Conservation (phyloP, 2,329 filamentous ascomycete genomes). For the Phialophora verrucosa region DNA sequence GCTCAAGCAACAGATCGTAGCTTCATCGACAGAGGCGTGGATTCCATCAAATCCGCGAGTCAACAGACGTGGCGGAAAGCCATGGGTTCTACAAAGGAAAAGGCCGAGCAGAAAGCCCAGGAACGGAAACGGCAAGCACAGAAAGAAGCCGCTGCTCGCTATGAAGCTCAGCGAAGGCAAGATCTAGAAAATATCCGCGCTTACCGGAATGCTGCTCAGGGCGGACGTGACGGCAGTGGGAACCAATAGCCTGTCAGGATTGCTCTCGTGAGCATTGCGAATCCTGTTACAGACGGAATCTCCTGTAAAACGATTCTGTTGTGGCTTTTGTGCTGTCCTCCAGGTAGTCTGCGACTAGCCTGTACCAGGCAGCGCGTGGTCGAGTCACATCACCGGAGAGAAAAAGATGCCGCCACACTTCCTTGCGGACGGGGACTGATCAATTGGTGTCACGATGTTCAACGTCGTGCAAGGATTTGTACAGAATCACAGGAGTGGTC, state of each 20-base stretch:
- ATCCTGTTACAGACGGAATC: background rate
- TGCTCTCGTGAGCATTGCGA: background rate
- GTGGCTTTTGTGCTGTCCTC: background rate
- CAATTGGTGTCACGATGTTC: background rate
- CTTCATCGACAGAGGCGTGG: constrained; percentile 47
- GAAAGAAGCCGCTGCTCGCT: constrained; percentile 19
- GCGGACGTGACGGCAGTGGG: background rate
- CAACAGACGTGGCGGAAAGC: constrained; percentile 19
- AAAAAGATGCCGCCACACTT: background rate
- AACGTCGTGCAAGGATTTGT: background rate
- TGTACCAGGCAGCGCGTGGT: background rate
- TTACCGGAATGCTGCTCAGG: constrained; percentile 22
- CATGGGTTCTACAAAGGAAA: constrained; percentile 15
- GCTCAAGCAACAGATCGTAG: constrained; percentile 36
- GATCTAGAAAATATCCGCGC: constrained; percentile 27
- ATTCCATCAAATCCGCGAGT: constrained; percentile 42
- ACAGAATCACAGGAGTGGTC: background rate
- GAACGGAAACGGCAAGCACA: constrained; percentile 19
- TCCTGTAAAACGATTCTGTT: background rate
- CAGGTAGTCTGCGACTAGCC: background rate
- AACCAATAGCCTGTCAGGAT: background rate
- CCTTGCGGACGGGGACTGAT: background rate
- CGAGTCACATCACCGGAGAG: background rate
- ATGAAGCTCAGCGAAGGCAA: constrained; percentile 30
- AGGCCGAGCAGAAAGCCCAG: constrained; percentile 18